Evolutionary conservation across 176 grass and related monocot species (phyloP), one percentile per base, ranked within the genome.

Genomic region (Saccharum officinarum): DNA sequence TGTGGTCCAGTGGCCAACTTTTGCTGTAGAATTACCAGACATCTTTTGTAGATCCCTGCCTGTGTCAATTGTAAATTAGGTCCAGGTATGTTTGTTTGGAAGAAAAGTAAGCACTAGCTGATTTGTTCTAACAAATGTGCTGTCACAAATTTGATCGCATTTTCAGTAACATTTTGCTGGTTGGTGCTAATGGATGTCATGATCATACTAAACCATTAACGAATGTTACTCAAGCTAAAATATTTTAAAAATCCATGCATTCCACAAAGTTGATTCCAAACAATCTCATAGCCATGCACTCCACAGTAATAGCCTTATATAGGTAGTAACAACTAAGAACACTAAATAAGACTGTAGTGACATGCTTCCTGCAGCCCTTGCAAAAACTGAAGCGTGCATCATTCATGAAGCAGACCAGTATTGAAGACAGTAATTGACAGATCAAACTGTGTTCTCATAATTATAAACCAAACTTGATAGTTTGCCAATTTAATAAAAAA

Each of bases 31-130:
- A 87, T 98, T 98, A 92, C 93, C 89, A 94, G 91, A 95, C 80
- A 98, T 94, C 80, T 88, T 89, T 85, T 98, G 97, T 87, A 98
- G 88, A 94, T 98, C 97, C 91, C 97, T 98, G 89, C 78, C 89
- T 98, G 93, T 87, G 91, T 84, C 69, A 89, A 81, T 75, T 80
- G 76, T 85, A 73, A 92, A 92, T 95, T 94, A 92, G 49, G 71
- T 62, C 55, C 77, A 82, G 52, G 71, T 37, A 84, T 47, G 44
- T 83, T 83, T 87, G 23, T 75, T 49, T 2, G 8, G 17, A 87
- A 81, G 23, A 52, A 47, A 66, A 71, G 3, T 16, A 45, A 73
- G 9, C 34, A 77, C 79, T 61, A 60, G 13, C 37, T 36, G 52
- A 3, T 23, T 63, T 57, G 3, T 34, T 44, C 13, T 85, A 25